Base-by-base conservation (phyloP, 345 rosid species). In the Camelina neglecta region DNA sequence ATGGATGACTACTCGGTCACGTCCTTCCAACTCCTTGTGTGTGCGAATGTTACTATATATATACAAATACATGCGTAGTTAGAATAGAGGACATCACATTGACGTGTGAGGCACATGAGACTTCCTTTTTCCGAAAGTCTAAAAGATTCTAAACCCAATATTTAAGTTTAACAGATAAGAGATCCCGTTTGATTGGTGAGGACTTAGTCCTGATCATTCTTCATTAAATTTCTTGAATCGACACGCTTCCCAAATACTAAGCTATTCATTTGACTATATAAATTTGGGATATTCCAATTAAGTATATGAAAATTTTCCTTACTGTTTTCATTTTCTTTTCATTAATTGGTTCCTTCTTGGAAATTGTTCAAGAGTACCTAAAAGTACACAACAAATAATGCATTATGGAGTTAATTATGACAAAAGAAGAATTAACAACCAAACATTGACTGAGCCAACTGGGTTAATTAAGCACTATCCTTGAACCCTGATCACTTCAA, bases 91-190 rank as follows among this genome's bases (percentile, higher is more conserved):
- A 64, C 16, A 58, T 36, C 44, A 41, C 23, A 61, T 23, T 53
- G 20, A 53, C 74, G 68, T 60, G 71, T 47, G 70, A 13, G 2
- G 48, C 50, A 62, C 69, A 74, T 74, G 59, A 76, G 75, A 42
- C 49, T 76, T 69, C 50, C 57, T 61, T 76, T 54, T 62, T 55
- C 33, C 51, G 44, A 44, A 62, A 54, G 70, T 33, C 42, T 53
- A 36, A 16, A 67, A 59, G 11, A 68, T 60, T 60, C 8, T 39
- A 67, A 36, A 36, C 49, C 20, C 20, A 51, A 18, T 6, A 51
- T 45, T 15, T 44, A 45, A n/a, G 65, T 45, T 44, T 36, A 75
- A 75, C 60, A 58, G 45, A 66, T 65, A 35, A 74, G 31, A 47
- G 33, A 58, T 48, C 21, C 44, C 6, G 5, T 23, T 11, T 48